phyloP scores from a whole-genome alignment of 352 stramenopile genomes.

The Blastocystis hominis region DNA sequence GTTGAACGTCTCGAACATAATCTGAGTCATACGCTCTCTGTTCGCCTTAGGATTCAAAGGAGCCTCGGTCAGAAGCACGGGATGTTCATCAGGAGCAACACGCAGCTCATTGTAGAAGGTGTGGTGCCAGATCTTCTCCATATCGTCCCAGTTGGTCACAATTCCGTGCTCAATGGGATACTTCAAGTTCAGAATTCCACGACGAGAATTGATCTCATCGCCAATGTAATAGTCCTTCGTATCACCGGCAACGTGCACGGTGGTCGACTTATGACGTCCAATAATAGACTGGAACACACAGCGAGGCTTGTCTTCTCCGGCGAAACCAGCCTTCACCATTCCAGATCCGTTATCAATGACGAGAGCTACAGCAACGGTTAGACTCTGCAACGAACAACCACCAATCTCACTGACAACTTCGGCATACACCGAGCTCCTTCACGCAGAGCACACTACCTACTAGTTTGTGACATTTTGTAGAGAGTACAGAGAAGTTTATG shows the following conservation, averaged over 20 bases:
- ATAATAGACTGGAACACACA: conserved; percentile 81
- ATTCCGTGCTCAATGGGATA: conserved; percentile 83
- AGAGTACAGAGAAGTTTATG: too few species aligned
- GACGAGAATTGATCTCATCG: conserved; percentile 64
- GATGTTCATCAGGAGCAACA: conserved; percentile 76
- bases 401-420: not conserved
- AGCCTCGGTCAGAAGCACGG: conserved; percentile 80
- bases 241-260: conserved; percentile 76
- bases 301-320: conserved; percentile 82
- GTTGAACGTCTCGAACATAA: too few species aligned
- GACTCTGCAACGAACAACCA: not conserved
- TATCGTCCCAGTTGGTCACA: too few species aligned
- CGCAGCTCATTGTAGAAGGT: too few species aligned
- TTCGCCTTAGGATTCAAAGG: too few species aligned
- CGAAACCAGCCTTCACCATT: conserved; percentile 89
- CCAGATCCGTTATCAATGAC: conserved; percentile 92
- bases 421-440: not conserved
- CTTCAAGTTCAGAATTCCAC: conserved; percentile 71
- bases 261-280: conserved; percentile 86
- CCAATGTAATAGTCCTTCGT: conserved; percentile 74
- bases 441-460: not conserved
- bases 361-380: conserved; percentile 65
- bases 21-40: too few species aligned
- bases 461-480: not conserved
- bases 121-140: too few species aligned